These are phyloP conservation scores for Coniochaeta prunicola DNA, from an alignment of 2,329 filamentous ascomycete species.

Conservation along the genomic window DNA sequence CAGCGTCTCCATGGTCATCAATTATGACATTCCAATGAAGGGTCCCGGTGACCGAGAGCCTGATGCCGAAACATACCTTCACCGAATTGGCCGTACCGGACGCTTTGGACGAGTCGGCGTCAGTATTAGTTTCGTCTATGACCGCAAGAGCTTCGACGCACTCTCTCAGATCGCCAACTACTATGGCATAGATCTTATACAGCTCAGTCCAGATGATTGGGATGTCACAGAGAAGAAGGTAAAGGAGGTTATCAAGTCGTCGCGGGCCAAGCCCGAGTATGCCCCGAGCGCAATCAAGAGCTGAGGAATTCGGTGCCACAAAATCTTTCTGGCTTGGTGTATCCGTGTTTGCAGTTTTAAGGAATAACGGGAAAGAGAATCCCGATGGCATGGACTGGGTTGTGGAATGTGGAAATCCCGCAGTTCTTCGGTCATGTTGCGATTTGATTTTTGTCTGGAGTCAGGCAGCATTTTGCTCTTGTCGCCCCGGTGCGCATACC, in stretches of 20 bases:
- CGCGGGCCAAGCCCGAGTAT: slow-evolving; percentile 48
- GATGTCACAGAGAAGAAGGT: slow-evolving; percentile 79
- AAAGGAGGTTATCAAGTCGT: slow-evolving; percentile 72
- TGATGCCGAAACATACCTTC: slow-evolving; percentile 92
- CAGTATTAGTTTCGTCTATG: slow-evolving; percentile 89
- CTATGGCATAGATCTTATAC: slow-evolving; percentile 74
- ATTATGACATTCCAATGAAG: slow-evolving; percentile 82
- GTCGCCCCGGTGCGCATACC: not conserved
- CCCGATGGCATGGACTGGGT: not conserved
- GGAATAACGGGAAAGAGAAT: not conserved
- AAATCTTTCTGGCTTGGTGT: not conserved
- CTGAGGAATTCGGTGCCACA: not conserved
- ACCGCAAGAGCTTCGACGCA: slow-evolving; percentile 72
- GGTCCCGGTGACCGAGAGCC: slow-evolving; percentile 71
- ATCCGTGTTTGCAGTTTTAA: not conserved
- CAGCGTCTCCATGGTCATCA: slow-evolving; percentile 95
- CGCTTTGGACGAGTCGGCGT: slow-evolving; percentile 96
- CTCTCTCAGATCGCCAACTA: slow-evolving; percentile 72
- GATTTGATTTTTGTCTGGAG: not conserved
- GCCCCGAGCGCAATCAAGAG: slow-evolving; percentile 26
- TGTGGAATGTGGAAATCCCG: not conserved
- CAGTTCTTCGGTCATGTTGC: not conserved
- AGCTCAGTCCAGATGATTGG: slow-evolving; percentile 82
- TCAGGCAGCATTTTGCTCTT: not conserved
- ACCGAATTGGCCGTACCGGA: slow-evolving; percentile 94